Base-by-base conservation (phyloP, 1,284 basidiomycete species). In the Ustilago tritici region DNA sequence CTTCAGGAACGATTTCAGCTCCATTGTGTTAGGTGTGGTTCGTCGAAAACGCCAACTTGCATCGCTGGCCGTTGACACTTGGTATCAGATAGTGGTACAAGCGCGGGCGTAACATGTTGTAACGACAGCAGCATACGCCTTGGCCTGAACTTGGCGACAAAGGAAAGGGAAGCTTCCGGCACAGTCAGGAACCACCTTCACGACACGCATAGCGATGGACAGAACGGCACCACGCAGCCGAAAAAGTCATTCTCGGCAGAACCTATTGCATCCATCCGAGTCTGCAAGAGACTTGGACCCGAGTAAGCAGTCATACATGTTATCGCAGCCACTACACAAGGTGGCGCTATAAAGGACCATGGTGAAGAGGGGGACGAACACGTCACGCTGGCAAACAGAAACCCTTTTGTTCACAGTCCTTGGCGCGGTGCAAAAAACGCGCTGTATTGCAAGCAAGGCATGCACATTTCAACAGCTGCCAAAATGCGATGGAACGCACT, bases 381-480 rank as follows among this genome's bases (percentile, higher is more conserved):
- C 56, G 56, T 58, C 56, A 32, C 56, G 56, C 43, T 58, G 56
- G 43, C 56, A 49, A 23, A 17, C 23, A 34, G 17, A 32, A 23
- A n/a, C 46, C 31, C 11, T 46, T 46, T 41, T 23, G 14, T 11
- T 12, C 10, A 40, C 15, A 19, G 32, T 56, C 23, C 56, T 58
- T 58, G 56, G 56, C 56, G 35, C n/a, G 5, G 47, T 17, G 40
- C 3, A 28, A 28, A 28, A 28, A 28, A 28, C 3, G 36, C 32
- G 28, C 28, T n/a, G 31, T 17, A 12, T 23, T 28, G 35, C 41
- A 49, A 34, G 17, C 41, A 43, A 58, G 17, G 49, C 56, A 59
- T 49, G 56, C 56, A 59, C 56, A 49, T 49, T 46, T 32, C 31
- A 47, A 19, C 23, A 46, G 41, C 31, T 40, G 43, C 19, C 34